phyloP scores from a whole-genome alignment of 2,329 filamentous ascomycete species.

The Colletotrichum sp. region DNA sequence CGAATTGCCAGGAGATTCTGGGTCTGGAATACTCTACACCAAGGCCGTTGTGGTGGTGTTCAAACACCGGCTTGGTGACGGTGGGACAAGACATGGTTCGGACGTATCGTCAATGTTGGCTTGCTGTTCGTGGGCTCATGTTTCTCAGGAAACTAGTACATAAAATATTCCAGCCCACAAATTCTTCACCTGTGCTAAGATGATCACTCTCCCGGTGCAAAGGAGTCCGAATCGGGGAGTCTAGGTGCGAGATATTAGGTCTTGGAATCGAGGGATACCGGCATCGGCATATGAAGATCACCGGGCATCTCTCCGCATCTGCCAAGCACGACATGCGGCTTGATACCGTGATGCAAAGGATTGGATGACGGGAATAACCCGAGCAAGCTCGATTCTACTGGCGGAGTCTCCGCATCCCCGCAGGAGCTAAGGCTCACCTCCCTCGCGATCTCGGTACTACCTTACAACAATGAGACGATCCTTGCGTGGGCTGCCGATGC shows the following conservation, averaged over 20 bases:
- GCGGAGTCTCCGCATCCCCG: neutral
- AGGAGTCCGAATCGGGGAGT: neutral
- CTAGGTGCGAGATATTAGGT: neutral
- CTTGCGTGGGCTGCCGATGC: neutral
- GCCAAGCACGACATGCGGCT: neutral
- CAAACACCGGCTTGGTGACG: slow-evolving; percentile 15
- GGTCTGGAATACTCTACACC: slow-evolving; percentile 17
- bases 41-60: slow-evolving; percentile 24
- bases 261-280: neutral
- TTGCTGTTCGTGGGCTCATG: neutral
- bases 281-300: neutral
- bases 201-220: neutral
- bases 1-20: slow-evolving; percentile 24
- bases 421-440: neutral
- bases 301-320: neutral
- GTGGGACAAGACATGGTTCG: slow-evolving; percentile 1
- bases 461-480: neutral
- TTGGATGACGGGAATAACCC: neutral
- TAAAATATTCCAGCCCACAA: neutral
- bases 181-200: neutral
- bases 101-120: neutral
- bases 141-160: neutral
- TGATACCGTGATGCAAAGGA: neutral
- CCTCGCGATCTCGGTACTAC: neutral
- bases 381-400: neutral